Base-by-base conservation (phyloP, 768 basidiomycete species). In the Lactifluus hygrophoroides region DNA sequence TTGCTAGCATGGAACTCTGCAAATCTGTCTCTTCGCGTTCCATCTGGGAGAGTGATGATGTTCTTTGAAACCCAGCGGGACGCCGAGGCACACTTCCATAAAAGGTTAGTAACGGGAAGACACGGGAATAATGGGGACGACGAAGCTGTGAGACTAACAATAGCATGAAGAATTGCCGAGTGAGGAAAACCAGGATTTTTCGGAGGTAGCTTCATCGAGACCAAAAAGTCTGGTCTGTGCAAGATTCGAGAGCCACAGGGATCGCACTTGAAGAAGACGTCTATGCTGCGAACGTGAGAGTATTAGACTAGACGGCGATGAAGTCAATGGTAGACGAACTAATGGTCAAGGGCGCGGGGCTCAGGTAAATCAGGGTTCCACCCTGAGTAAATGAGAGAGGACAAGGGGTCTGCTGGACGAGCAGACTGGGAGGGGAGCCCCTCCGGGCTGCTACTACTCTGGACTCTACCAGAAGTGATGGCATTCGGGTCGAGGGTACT, bases 351-450 rank as follows among this genome's bases (percentile, higher is more conserved):
- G 16, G 82, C 77, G 21, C 79, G 71, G 25, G 86, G 90, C 63
- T 89, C 84, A 43, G 90, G 90, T 13, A 93, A 75, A 66, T 93
- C 90, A 27, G 88, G 80, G 71, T 91, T 88, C 90, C 90, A 92
- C 1, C 90, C 90, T 19, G 82, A 79, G 66, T 84, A 82, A 13
- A 90, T 73, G 40, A 93, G 70, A 48, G 86, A 82, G 72, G 84
- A 76, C 64, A 84, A 76, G 3, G 80, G 76, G 64, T 85, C 81
- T 2, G 79, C 66, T 37, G 70, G 73, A 74, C 74, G 42, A 5
- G 16, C 40, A 77, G 77, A 63, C 48, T 66, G 38, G 10, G 40
- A 14, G 17, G 56, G 37, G 51, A 47, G 43, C 17, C 50, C 3
- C 17, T 40, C 68, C 56, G 25, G 63, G 42, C 56, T 66, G 42